Conservation (phyloP, 2,329 filamentous ascomycete genomes). For the Alternaria triticina region DNA sequence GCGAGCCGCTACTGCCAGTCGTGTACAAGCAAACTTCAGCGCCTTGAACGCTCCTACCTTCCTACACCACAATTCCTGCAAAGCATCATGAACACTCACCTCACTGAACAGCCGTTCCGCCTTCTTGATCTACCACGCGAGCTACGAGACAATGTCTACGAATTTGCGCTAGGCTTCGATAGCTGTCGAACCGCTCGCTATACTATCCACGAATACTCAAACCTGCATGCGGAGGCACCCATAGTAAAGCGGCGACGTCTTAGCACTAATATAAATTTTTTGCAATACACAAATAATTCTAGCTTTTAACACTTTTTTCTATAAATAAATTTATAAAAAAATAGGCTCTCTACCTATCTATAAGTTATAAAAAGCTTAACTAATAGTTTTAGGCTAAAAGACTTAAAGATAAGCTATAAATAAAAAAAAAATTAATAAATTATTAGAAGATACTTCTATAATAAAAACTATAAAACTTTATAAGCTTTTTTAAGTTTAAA, state of each 20-base stretch:
- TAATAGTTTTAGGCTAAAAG: too few relatives aligned
- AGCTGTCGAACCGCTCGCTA: not conserved
- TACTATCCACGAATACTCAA: not conserved
- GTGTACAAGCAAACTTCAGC: not conserved
- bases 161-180: not conserved
- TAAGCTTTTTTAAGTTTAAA: too few relatives aligned
- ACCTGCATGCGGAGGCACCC: not conserved
- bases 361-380: too few relatives aligned
- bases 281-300: too few relatives aligned
- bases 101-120: not conserved
- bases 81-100: not conserved
- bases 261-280: not conserved
- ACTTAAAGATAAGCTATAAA: too few relatives aligned
- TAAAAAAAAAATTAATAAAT: too few relatives aligned
- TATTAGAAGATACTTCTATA: too few relatives aligned
- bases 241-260: not conserved
- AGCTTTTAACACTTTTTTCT: too few relatives aligned
- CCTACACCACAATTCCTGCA: not conserved
- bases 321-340: too few relatives aligned
- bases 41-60: not conserved
- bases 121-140: slow-evolving; percentile 1
- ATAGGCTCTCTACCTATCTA: too few relatives aligned
- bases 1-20: not conserved
- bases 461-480: too few relatives aligned
- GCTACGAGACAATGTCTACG: not conserved